A percentile compares a stretch with the other conserved stretches of the same genome.
Evolutionary conservation across 2,329 filamentous ascomycete genomes (phyloP).

Genomic region (Trichoderma brevicompactum): DNA sequence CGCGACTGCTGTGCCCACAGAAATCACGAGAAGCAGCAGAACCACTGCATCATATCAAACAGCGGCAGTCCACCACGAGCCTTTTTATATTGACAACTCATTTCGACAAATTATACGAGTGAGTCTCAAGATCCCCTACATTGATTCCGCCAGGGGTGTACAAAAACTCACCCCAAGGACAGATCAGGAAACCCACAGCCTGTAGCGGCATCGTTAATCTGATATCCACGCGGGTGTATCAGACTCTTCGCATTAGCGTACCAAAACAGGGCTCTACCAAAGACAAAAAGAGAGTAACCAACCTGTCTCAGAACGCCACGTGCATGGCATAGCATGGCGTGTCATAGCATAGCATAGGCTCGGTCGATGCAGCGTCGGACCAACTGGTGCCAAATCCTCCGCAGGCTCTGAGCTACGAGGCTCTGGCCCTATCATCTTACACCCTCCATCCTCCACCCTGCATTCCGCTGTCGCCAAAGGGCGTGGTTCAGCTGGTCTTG

Average conservation of each 20-base stretch:
- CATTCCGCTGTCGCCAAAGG: not conserved
- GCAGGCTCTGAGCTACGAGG: not conserved
- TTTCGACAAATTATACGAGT: not conserved
- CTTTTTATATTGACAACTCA: not conserved
- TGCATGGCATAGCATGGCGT: constrained; percentile 9
- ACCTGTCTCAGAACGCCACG: constrained; percentile 20
- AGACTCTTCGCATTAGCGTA: constrained; percentile 6
- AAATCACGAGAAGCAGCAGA: not conserved
- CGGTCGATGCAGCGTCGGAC: not conserved
- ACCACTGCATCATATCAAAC: not conserved
- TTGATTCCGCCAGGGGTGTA: not conserved
- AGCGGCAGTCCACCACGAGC: not conserved
- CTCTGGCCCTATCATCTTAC: constrained; percentile 28
- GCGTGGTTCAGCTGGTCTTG: not conserved
- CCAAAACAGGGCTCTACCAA: not conserved
- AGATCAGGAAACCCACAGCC: not conserved
- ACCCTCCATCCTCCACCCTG: constrained; percentile 20
- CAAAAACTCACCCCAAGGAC: not conserved
- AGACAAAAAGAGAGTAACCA: not conserved
- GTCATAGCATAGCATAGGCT: not conserved
- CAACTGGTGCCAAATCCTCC: not conserved
- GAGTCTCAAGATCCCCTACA: not conserved
- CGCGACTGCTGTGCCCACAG: constrained; percentile 1
- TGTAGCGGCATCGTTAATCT: constrained; percentile 10
- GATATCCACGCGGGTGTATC: not conserved